phyloP scores from a whole-genome alignment of 257 asterid species.

The Verbena officinalis region DNA sequence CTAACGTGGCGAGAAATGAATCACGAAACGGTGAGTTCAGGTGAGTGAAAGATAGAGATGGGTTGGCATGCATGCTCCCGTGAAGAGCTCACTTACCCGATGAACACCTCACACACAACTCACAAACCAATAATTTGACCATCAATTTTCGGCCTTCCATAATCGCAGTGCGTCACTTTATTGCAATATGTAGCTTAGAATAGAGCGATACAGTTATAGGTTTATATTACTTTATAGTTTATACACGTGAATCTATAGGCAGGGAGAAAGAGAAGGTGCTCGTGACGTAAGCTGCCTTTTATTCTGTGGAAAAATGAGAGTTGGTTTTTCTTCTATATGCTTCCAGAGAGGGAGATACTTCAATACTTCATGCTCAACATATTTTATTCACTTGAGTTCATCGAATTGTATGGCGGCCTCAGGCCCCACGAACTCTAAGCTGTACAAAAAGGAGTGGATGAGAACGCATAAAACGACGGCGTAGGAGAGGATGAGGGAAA shows the following conservation, averaged over 20 bases:
- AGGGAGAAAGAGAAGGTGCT: slow-evolving; percentile 39
- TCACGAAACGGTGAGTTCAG: slow-evolving; percentile 40
- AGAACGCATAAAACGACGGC: too few species aligned
- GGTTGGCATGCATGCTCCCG: slow-evolving; percentile 44
- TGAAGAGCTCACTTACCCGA: slow-evolving; percentile 53
- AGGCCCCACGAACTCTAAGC: too few species aligned
- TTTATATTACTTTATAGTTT: slow-evolving; percentile 20
- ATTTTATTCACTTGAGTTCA: too few species aligned
- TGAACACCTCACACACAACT: slow-evolving; percentile 38
- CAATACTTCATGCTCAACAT: too few species aligned
- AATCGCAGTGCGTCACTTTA: slow-evolving; percentile 40
- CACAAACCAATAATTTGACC: slow-evolving; percentile 37
- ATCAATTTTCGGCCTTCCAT: slow-evolving; percentile 23
- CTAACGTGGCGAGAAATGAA: slow-evolving; percentile 47
- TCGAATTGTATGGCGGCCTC: too few species aligned
- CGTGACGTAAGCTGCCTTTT: slow-evolving; percentile 53
- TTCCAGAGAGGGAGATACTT: slow-evolving; percentile 21
- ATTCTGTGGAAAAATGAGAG: slow-evolving; percentile 35
- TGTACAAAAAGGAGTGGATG: too few species aligned
- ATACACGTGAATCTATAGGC: slow-evolving; percentile 24
- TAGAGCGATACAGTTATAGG: slow-evolving; percentile 23
- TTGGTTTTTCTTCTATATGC: slow-evolving; percentile 32
- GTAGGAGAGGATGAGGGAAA: too few species aligned
- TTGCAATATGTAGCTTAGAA: slow-evolving; percentile 16
- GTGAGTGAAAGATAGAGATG: slow-evolving; percentile 38